Evolutionary conservation across 768 basidiomycete genomes (phyloP).

Genomic region (Phallus indusiatus): DNA sequence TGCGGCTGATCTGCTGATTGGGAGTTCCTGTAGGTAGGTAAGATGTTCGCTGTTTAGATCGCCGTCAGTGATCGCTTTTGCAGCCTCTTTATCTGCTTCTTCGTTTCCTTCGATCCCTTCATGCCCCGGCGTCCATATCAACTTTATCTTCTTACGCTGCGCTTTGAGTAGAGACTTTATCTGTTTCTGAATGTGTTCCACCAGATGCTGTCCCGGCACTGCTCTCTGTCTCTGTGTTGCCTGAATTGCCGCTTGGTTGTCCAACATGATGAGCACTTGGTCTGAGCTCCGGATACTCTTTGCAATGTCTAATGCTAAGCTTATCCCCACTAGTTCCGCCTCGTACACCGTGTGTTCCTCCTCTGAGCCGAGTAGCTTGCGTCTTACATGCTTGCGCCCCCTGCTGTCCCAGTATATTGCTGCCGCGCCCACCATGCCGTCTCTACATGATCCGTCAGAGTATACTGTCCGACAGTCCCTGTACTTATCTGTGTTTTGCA

Average conservation of each 20-base stretch:
- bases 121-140: conserved; percentile 21
- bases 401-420: conserved; percentile 17
- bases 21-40: neutral
- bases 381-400: neutral
- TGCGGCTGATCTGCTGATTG: neutral
- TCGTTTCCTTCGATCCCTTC: conserved; percentile 20
- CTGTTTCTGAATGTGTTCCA: neutral
- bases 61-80: conserved; percentile 13
- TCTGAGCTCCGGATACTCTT: neutral
- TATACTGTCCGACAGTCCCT: conserved; percentile 12
- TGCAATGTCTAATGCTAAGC: conserved; percentile 21
- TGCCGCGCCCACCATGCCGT: conserved; percentile 21
- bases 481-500: neutral
- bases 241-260: conserved; percentile 17
- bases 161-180: neutral
- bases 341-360: conserved; percentile 22
- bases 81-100: conserved; percentile 16
- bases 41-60: neutral
- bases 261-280: conserved; percentile 7
- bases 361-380: conserved; percentile 15
- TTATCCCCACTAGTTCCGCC: conserved; percentile 22
- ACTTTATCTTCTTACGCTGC: neutral
- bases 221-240: neutral
- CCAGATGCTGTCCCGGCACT: neutral
- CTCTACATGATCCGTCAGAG: conserved; percentile 22